A percentile compares a stretch with the other conserved stretches of the same genome.
These are phyloP conservation scores for Talaromyces sp. DNA, from an alignment of 2,329 filamentous ascomycete genomes.

Conservation along the genomic window DNA sequence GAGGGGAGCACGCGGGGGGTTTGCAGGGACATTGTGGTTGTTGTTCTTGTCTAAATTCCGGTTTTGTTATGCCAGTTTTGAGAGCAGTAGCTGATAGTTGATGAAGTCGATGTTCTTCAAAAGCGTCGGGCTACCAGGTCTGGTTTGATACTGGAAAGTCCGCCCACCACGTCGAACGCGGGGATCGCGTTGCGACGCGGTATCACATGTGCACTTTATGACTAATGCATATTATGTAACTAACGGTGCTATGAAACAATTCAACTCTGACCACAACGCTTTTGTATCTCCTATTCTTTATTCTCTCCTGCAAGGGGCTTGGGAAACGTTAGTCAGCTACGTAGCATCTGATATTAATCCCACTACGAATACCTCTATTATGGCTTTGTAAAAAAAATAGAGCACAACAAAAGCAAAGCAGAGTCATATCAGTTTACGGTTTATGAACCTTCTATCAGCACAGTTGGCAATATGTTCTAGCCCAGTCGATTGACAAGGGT, in stretches of 20 bases:
- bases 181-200: neutral
- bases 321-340: no score
- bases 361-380: no score
- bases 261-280: no score
- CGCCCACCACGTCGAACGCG: neutral
- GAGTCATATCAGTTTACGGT: no score
- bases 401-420: no score
- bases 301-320: no score
- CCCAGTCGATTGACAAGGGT: neutral
- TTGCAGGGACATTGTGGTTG: slow-evolving; percentile 43
- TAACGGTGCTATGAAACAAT: neutral
- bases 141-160: neutral
- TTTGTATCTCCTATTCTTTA: no score
- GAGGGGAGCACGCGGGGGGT: slow-evolving; percentile 77
- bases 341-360: no score
- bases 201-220: neutral
- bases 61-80: neutral
- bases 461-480: neutral
- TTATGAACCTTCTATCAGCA: neutral
- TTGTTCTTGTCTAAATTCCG: neutral
- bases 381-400: no score
- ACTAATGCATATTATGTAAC: neutral
- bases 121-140: neutral
- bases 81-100: neutral
- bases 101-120: neutral